phyloP scores from a whole-genome alignment of 192 early-diverging fungal genomes.

The Diversispora epigaea region DNA sequence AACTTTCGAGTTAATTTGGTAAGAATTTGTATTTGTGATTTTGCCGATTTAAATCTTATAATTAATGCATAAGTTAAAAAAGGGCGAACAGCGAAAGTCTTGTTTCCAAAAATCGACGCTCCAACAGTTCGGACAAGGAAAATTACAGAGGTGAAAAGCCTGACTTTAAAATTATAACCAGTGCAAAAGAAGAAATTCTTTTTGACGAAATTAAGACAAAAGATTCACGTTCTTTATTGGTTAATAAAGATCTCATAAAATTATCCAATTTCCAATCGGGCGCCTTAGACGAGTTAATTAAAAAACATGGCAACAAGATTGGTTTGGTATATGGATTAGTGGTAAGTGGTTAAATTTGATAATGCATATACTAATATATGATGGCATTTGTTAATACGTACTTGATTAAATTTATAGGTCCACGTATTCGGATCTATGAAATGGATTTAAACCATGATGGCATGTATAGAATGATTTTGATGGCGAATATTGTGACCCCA shows the following conservation, averaged over 20 bases:
- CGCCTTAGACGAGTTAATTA: constrained; percentile 20
- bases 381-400: constrained; percentile 6
- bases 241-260: constrained; percentile 21
- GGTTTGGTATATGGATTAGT: constrained; percentile 25
- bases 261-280: constrained; percentile 13
- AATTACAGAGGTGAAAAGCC: constrained; percentile 16
- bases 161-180: constrained; percentile 12
- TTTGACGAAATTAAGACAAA: constrained; percentile 20
- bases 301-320: constrained; percentile 23
- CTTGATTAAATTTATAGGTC: constrained; percentile 14
- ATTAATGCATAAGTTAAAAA: constrained; percentile 4
- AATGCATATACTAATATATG: background rate
- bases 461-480: constrained; percentile 24
- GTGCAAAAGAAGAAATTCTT: constrained; percentile 23
- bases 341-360: constrained; percentile 23
- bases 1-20: constrained; percentile 18
- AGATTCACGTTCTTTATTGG: constrained; percentile 22
- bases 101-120: constrained; percentile 2
- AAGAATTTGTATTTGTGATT: constrained; percentile 9
- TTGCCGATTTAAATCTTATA: constrained; percentile 7
- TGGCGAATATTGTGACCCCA: constrained; percentile 16
- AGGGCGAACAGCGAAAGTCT: constrained; percentile 8
- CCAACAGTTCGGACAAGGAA: constrained; percentile 13
- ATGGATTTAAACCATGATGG: constrained; percentile 22
- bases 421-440: constrained; percentile 19